Evolutionary conservation across 805 yeast genomes (phyloP).

Genomic region (Monosporozyma unispora): DNA sequence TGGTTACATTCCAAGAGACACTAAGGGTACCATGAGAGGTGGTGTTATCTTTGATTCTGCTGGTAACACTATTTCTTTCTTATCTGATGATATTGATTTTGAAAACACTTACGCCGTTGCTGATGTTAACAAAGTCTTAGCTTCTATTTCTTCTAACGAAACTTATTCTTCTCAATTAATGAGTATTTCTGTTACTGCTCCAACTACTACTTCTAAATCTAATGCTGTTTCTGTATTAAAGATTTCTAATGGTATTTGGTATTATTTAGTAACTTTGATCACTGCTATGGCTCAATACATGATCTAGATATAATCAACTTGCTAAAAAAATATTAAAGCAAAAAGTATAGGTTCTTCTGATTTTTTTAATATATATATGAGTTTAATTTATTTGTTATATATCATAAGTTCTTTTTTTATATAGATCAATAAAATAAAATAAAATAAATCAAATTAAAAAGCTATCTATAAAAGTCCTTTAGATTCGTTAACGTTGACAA

Average conservation of each 20-base stretch:
- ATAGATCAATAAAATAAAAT: neutral
- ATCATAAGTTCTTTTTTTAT: neutral
- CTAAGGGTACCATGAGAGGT: conserved; percentile 46
- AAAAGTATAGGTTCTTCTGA: neutral
- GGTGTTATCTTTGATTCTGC: conserved; percentile 60
- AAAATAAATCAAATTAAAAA: neutral
- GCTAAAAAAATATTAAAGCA: neutral
- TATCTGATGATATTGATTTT: conserved; percentile 45
- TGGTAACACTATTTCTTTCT: conserved; percentile 54
- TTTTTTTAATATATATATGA: neutral
- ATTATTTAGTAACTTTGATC: conserved; percentile 18
- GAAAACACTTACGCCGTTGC: conserved; percentile 37
- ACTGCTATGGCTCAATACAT: conserved; percentile 20
- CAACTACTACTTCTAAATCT: conserved; percentile 23
- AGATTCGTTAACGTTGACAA: conserved; percentile 24
- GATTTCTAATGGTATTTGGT: conserved; percentile 18
- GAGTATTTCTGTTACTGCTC: conserved; percentile 33
- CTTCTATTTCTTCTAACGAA: conserved; percentile 26
- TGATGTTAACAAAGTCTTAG: conserved; percentile 40
- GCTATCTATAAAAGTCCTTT: neutral
- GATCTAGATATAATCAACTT: conserved; percentile 7
- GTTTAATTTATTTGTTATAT: neutral
- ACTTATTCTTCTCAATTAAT: conserved; percentile 22
- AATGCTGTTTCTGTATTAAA: conserved; percentile 15
- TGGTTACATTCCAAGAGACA: conserved; percentile 51